Conservation (phyloP, 148 eudicot species). For the Hydrangea macrophylla region DNA sequence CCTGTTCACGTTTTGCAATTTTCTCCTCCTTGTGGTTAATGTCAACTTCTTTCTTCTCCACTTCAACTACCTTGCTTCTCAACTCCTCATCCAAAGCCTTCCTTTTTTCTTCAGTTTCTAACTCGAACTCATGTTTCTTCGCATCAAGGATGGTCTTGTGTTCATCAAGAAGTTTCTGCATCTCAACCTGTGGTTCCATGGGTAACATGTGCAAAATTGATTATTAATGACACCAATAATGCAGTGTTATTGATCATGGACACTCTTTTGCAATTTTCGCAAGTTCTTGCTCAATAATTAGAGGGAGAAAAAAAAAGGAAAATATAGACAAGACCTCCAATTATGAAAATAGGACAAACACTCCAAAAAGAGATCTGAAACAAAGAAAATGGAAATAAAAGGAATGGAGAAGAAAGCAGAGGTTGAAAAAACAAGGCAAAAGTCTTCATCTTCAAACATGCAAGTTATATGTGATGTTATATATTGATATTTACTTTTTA, state of each 20-base stretch:
- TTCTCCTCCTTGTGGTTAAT: constrained; percentile 73
- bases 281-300: neutral
- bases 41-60: constrained; percentile 71
- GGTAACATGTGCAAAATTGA: neutral
- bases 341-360: neutral
- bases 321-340: neutral
- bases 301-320: neutral
- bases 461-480: too few relatives aligned
- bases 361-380: neutral
- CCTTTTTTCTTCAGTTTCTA: constrained; percentile 66
- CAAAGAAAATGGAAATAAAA: neutral
- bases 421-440: too few relatives aligned
- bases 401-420: neutral
- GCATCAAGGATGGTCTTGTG: constrained; percentile 58
- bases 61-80: constrained; percentile 51
- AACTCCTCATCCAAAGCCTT: constrained; percentile 56
- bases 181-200: constrained; percentile 51
- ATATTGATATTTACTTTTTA: too few relatives aligned
- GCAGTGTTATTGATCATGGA: too few relatives aligned
- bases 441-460: too few relatives aligned
- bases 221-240: too few relatives aligned
- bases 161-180: constrained; percentile 83
- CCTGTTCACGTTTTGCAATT: constrained; percentile 72
- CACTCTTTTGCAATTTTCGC: neutral
- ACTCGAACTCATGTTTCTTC: constrained; percentile 57